Conservation (phyloP, 2,329 filamentous ascomycete genomes). For the Clathrospora elynae region DNA sequence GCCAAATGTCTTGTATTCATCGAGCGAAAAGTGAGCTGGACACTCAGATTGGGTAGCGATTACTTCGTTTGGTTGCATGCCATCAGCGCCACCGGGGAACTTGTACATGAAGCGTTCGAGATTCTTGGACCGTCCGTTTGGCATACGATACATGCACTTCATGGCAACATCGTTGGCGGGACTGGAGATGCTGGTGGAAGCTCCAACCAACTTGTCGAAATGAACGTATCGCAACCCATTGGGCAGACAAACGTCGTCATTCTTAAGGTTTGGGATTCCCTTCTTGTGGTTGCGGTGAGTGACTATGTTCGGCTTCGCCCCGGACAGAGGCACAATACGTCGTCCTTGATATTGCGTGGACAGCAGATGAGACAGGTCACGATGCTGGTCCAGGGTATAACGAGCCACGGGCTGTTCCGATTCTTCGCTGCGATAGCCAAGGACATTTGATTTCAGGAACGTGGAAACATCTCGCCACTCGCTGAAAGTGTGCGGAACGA, state of each 20-base stretch:
- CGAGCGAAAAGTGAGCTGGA: conserved; percentile 55
- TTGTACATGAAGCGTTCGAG: conserved; percentile 53
- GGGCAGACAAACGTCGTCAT: conserved; percentile 51
- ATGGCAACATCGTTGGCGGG: conserved; percentile 21
- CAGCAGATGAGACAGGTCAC: conserved; percentile 11
- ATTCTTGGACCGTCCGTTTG: conserved; percentile 24
- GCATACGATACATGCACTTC: conserved; percentile 52
- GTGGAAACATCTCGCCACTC: conserved; percentile 58
- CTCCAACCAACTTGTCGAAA: conserved; percentile 27
- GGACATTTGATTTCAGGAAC: conserved; percentile 50
- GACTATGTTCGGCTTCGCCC: conserved; percentile 42
- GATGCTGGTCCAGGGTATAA: conserved; percentile 22
- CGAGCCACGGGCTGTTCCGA: neutral
- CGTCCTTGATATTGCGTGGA: conserved; percentile 6
- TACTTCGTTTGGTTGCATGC: conserved; percentile 55
- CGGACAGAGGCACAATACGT: conserved; percentile 45
- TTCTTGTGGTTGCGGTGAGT: conserved; percentile 44
- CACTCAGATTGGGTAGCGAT: conserved; percentile 44
- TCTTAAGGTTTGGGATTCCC: conserved; percentile 27
- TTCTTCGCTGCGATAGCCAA: conserved; percentile 28
- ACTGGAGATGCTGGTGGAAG: conserved; percentile 21
- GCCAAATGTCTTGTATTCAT: conserved; percentile 61
- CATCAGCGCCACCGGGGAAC: conserved; percentile 29
- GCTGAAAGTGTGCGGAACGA: conserved; percentile 48
- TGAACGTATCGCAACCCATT: conserved; percentile 53